Conservation (phyloP, 805 yeast genomes). For the Huiozyma sinensis region DNA sequence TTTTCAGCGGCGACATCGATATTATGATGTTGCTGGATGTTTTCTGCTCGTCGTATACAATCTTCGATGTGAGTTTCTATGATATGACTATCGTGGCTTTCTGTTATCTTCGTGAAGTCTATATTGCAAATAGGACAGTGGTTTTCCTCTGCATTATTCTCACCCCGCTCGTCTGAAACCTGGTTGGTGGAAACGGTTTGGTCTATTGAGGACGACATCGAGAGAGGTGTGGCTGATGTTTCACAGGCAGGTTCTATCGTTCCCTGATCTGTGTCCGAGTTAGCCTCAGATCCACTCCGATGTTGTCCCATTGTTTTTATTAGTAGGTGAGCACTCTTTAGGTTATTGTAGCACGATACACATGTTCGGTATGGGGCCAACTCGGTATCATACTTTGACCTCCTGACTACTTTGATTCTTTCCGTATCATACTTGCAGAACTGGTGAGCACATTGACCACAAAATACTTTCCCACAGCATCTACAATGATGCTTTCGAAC, state of each 20-base stretch:
- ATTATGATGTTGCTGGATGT: conserved; percentile 33
- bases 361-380: conserved; percentile 7
- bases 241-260: too few relatives aligned
- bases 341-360: conserved; percentile 24
- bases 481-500: conserved; percentile 61
- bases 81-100: conserved; percentile 10
- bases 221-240: too few relatives aligned
- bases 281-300: not conserved
- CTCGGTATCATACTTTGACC: conserved; percentile 8
- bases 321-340: conserved; percentile 17
- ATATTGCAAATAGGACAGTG: conserved; percentile 34
- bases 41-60: conserved; percentile 54
- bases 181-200: not conserved
- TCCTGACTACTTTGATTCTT: conserved; percentile 19
- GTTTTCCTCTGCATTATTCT: conserved; percentile 3
- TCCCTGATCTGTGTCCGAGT: not conserved
- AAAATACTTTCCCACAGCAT: conserved; percentile 55
- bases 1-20: not conserved
- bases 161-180: not conserved
- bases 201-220: not conserved
- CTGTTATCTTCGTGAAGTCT: conserved; percentile 1
- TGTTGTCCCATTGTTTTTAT: not conserved
- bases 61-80: conserved; percentile 59
- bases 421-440: conserved; percentile 21
- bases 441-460: conserved; percentile 30